phyloP scores from a whole-genome alignment of 805 yeast genomes.

The Maudiozyma bulderi region DNA sequence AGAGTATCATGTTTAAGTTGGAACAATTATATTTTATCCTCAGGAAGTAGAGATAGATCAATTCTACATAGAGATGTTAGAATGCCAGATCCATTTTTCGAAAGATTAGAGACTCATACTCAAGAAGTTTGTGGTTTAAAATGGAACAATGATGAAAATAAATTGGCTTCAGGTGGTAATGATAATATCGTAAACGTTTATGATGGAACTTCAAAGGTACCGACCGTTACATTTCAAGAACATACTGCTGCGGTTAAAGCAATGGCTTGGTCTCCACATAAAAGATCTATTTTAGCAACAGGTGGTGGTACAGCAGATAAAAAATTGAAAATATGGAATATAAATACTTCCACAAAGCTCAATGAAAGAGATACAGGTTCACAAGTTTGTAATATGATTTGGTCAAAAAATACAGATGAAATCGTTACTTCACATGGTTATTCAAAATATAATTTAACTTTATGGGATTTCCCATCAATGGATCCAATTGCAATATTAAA shows the following conservation, averaged over 20 bases:
- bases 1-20: constrained; percentile 86
- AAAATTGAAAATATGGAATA: constrained; percentile 85
- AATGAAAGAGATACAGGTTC: constrained; percentile 90
- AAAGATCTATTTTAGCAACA: constrained; percentile 81
- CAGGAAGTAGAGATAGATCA: constrained; percentile 79
- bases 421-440: constrained; percentile 92
- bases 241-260: constrained; percentile 97
- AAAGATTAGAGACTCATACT: constrained; percentile 61
- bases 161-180: constrained; percentile 91
- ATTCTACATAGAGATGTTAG: constrained; percentile 90
- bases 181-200: constrained; percentile 80
- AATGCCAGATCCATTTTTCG: constrained; percentile 69
- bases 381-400: constrained; percentile 86
- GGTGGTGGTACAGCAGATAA: constrained; percentile 98
- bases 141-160: constrained; percentile 89
- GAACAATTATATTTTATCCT: constrained; percentile 81
- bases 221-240: constrained; percentile 64
- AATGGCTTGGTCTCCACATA: constrained; percentile 95
- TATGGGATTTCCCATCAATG: constrained; percentile 90
- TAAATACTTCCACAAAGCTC: constrained; percentile 61
- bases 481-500: constrained; percentile 87
- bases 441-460: constrained; percentile 77
- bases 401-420: constrained; percentile 91
- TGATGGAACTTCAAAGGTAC: constrained; percentile 63
- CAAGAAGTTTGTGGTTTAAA: constrained; percentile 95